Evolutionary conservation across 2,329 filamentous ascomycete species (phyloP).

Genomic region (Sporothrix mexicana): DNA sequence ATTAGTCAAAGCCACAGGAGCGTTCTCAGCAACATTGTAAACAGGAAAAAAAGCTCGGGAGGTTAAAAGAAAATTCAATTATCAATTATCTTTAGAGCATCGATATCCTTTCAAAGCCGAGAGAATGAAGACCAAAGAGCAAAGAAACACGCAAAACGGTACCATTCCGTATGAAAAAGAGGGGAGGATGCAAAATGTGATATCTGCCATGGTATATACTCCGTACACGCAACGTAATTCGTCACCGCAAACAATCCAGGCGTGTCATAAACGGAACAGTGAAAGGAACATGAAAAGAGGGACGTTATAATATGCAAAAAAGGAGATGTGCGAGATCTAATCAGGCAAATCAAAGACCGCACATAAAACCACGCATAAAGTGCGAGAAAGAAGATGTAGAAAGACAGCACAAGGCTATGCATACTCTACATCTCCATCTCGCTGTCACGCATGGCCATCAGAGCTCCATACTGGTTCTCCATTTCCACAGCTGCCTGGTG

Average conservation of each 20-base stretch:
- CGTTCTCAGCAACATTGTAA: too few relatives aligned
- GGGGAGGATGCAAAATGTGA: not conserved
- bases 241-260: constrained; percentile 6
- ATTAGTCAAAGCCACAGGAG: not conserved
- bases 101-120: not conserved
- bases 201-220: constrained; percentile 21
- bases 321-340: not conserved
- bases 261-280: not conserved
- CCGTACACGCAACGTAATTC: constrained; percentile 18
- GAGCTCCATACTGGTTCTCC: constrained; percentile 72
- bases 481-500: constrained; percentile 66
- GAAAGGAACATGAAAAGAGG: not conserved
- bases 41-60: not conserved
- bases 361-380: not conserved
- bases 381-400: not conserved
- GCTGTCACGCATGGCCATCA: constrained; percentile 42
- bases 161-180: not conserved
- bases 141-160: not conserved
- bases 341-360: too few relatives aligned
- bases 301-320: not conserved
- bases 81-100: not conserved
- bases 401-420: not conserved
- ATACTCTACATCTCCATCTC: constrained; percentile 36
- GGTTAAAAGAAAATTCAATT: not conserved
- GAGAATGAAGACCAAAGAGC: too few relatives aligned